Conservation (phyloP, 306 rosid species). For the Gastrolobium villosum region DNA sequence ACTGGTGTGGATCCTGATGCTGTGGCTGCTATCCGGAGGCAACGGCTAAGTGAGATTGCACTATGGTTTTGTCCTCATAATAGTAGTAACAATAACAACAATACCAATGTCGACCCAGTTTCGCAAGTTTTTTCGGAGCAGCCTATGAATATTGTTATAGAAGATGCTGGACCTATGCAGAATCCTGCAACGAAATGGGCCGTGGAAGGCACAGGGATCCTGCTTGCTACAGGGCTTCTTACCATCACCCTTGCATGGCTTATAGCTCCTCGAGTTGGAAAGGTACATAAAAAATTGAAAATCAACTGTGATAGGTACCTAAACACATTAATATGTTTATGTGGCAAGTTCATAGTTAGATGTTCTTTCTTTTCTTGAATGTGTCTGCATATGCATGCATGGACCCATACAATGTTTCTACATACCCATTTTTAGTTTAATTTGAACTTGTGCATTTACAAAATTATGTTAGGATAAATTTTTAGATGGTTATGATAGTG, state of each 20-base stretch:
- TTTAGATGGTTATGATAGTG: conserved; percentile 24
- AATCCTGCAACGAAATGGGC: conserved; percentile 93
- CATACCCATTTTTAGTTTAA: conserved; percentile 4
- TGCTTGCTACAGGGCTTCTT: conserved; percentile 96
- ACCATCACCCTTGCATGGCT: conserved; percentile 95
- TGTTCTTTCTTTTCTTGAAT: conserved; percentile 36
- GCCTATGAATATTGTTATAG: conserved; percentile 60
- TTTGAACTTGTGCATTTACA: background rate
- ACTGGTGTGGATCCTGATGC: conserved; percentile 91
- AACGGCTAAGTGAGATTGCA: conserved; percentile 89
- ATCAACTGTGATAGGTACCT: background rate
- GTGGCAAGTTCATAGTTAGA: conserved; percentile 7
- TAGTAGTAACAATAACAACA: conserved; percentile 48
- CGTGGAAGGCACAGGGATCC: conserved; percentile 87
- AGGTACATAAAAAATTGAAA: conserved; percentile 64
- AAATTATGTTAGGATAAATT: background rate
- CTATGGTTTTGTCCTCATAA: conserved; percentile 87
- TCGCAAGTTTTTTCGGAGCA: conserved; percentile 77
- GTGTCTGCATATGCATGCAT: conserved; percentile 5
- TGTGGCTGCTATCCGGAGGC: conserved; percentile 94
- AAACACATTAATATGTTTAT: conserved; percentile 12
- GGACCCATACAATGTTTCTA: background rate
- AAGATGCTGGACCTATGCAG: conserved; percentile 68
- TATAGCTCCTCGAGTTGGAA: conserved; percentile 96
- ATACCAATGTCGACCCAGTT: conserved; percentile 59